A percentile compares a stretch with the other conserved stretches of the same genome.
Evolutionary conservation across 306 rosid genomes (phyloP).

Genomic region (Morella rubra): DNA sequence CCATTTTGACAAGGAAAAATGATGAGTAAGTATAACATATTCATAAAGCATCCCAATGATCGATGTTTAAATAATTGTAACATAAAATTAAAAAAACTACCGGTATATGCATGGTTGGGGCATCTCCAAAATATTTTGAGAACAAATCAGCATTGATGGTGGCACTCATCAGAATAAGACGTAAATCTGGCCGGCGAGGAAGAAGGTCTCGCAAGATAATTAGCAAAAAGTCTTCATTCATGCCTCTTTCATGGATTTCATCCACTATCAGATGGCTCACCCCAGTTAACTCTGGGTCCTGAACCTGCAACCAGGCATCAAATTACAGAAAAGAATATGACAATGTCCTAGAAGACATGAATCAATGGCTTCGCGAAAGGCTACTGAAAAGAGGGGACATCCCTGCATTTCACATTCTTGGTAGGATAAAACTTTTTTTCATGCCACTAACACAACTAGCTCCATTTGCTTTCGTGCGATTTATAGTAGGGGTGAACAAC

Average conservation of each 20-base stretch:
- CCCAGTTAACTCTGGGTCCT: conserved; percentile 80
- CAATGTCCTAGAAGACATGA: conserved; percentile 22
- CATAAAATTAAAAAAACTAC: conserved; percentile 43
- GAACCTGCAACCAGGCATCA: conserved; percentile 60
- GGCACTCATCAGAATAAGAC: conserved; percentile 91
- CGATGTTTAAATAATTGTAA: conserved; percentile 11
- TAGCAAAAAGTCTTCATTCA: conserved; percentile 88
- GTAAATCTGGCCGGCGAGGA: conserved; percentile 93
- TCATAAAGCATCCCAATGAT: conserved; percentile 8
- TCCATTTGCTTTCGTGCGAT: no score
- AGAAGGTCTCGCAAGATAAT: conserved; percentile 90
- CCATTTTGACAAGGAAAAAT: conserved; percentile 25
- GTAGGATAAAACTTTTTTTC: background rate
- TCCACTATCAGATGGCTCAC: conserved; percentile 93
- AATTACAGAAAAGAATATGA: conserved; percentile 26
- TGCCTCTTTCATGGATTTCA: conserved; percentile 99
- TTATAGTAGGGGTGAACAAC: no score
- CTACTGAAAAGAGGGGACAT: background rate
- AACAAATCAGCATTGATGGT: conserved; percentile 94
- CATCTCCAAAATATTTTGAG: conserved; percentile 79
- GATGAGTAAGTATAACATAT: conserved; percentile 25
- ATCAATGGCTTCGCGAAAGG: conserved; percentile 19
- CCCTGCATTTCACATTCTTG: background rate
- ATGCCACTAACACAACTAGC: background rate
- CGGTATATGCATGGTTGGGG: conserved; percentile 79